These are phyloP conservation scores for Dendryphion nanum DNA, from an alignment of 2,329 filamentous ascomycete genomes.

Conservation along the genomic window DNA sequence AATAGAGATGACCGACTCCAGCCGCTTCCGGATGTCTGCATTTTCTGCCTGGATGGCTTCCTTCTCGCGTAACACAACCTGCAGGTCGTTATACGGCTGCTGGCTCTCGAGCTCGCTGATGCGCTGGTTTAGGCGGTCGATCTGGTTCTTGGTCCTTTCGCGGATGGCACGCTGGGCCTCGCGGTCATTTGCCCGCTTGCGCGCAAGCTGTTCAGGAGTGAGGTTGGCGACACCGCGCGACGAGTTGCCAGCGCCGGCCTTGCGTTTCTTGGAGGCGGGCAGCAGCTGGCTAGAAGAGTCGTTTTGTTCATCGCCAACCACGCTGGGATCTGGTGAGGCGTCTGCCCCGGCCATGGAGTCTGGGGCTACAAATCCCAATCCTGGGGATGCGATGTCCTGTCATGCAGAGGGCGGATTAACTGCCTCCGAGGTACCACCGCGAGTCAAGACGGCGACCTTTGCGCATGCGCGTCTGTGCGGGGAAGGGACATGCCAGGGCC, in stretches of 20 bases:
- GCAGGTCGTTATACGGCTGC: slow-evolving; percentile 81
- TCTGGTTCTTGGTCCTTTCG: slow-evolving; percentile 77
- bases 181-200: slow-evolving; percentile 88
- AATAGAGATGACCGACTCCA: slow-evolving; percentile 64
- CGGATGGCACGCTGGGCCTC: slow-evolving; percentile 84
- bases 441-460: too few species aligned
- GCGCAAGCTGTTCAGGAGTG: slow-evolving; percentile 82
- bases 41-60: slow-evolving; percentile 78
- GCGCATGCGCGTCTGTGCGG: too few species aligned
- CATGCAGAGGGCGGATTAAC: too few species aligned
- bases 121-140: slow-evolving; percentile 69
- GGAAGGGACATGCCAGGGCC: too few species aligned
- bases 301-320: not conserved
- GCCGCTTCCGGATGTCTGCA: slow-evolving; percentile 68
- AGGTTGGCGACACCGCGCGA: slow-evolving; percentile 80
- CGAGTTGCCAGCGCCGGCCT: slow-evolving; percentile 26
- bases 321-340: slow-evolving; percentile 10
- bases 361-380: too few species aligned
- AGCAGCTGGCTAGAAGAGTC: slow-evolving; percentile 3
- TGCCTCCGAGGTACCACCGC: too few species aligned
- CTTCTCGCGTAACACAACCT: slow-evolving; percentile 71
- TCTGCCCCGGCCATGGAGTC: slow-evolving; percentile 12
- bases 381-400: too few species aligned
- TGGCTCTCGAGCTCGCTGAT: slow-evolving; percentile 76
- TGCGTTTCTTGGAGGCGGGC: slow-evolving; percentile 28